phyloP scores from a whole-genome alignment of 2,329 filamentous ascomycete species.

The Fragosphaeria purpurea region DNA sequence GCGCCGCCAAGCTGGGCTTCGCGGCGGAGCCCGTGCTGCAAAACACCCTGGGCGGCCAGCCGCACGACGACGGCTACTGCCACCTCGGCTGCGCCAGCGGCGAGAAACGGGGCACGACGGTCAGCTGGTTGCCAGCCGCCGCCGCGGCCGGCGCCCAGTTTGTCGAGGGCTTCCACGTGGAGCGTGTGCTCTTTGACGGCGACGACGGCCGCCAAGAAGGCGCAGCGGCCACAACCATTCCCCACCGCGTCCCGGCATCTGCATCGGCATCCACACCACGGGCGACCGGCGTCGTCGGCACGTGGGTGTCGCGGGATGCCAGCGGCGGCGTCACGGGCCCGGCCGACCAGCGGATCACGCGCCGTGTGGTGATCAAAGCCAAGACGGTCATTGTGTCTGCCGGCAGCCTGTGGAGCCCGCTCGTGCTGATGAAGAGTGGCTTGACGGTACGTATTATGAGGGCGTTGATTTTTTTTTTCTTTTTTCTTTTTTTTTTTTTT shows the following conservation, averaged over 20 bases:
- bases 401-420: constrained; percentile 66
- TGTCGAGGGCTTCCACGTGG: constrained; percentile 69
- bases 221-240: background rate
- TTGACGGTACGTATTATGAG: constrained; percentile 45
- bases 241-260: background rate
- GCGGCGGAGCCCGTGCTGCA: constrained; percentile 60
- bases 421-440: constrained; percentile 68
- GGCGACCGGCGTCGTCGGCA: constrained; percentile 62
- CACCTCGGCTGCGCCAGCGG: constrained; percentile 51
- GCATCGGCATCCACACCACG: background rate
- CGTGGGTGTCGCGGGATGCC: constrained; percentile 63
- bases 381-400: constrained; percentile 71
- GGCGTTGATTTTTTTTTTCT: constrained; percentile 8
- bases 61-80: constrained; percentile 65
- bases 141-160: constrained; percentile 68
- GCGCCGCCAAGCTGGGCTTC: constrained; percentile 64
- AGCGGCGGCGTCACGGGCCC: constrained; percentile 45
- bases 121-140: constrained; percentile 71
- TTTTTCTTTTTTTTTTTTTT: no score
- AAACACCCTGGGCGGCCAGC: constrained; percentile 58
- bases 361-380: constrained; percentile 62
- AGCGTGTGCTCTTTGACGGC: constrained; percentile 59
- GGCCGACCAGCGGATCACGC: constrained; percentile 35
- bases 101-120: constrained; percentile 69
- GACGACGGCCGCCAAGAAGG: constrained; percentile 20